Conservation (phyloP, 257 asterid species). For the Euphrasia confusa region DNA sequence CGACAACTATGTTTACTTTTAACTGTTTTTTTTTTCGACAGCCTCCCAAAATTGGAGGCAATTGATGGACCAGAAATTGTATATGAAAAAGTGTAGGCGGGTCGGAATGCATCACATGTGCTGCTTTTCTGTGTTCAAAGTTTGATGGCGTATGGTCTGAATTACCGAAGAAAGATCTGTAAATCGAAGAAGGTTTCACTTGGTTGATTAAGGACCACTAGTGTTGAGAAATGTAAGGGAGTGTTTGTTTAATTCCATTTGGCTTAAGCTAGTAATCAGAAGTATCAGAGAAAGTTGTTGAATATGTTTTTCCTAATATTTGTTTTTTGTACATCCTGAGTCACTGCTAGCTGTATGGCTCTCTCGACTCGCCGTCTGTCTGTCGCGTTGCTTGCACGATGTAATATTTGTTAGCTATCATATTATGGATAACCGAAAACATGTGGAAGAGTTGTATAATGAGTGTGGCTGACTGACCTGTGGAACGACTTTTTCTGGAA, state of each 20-base stretch:
- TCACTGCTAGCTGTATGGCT: constrained; percentile 13
- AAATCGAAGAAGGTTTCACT: constrained; percentile 23
- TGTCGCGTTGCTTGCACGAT: background rate
- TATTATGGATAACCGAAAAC: background rate
- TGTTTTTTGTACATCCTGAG: constrained; percentile 12
- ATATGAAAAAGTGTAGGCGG: constrained; percentile 32
- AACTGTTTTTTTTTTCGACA: constrained; percentile 17
- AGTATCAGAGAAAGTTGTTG: constrained; percentile 20
- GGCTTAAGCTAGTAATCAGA: background rate
- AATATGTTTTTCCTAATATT: constrained; percentile 18
- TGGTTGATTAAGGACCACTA: constrained; percentile 11
- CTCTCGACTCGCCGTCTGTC: background rate
- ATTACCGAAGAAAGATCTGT: constrained; percentile 11
- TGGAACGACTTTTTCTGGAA: too few relatives aligned
- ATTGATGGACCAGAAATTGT: constrained; percentile 26
- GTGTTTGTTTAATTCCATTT: constrained; percentile 13
- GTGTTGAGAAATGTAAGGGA: constrained; percentile 8
- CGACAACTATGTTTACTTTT: background rate
- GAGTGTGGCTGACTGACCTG: too few relatives aligned
- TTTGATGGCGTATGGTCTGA: background rate
- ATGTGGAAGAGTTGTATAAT: too few relatives aligned
- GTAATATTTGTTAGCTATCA: background rate
- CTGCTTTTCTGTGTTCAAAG: too few relatives aligned
- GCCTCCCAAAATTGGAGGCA: constrained; percentile 51
- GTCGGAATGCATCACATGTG: background rate